phyloP scores from a whole-genome alignment of 352 stramenopile genomes.

The Pythium aristosporum region DNA sequence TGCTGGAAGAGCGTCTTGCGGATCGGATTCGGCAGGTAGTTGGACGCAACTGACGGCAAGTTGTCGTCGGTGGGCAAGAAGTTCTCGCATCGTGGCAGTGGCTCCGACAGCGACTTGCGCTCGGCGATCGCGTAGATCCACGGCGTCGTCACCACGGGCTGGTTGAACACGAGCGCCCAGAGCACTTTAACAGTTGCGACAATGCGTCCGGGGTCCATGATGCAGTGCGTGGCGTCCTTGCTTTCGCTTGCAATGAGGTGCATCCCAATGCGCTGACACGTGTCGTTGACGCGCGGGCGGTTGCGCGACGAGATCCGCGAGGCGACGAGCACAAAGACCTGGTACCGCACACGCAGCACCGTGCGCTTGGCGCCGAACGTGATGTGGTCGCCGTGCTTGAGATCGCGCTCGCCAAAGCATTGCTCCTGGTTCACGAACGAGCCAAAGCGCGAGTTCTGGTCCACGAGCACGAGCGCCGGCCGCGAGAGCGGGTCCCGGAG shows the following conservation, averaged over 20 bases:
- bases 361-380: conserved; percentile 85
- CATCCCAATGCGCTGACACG: conserved; percentile 81
- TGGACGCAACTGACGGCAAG: conserved; percentile 53
- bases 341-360: conserved; percentile 77
- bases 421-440: conserved; percentile 86
- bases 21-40: conserved; percentile 73
- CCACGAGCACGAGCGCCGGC: conserved; percentile 68
- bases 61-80: conserved; percentile 64
- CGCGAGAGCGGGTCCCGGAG: conserved; percentile 53
- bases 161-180: conserved; percentile 84
- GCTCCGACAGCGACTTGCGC: conserved; percentile 70
- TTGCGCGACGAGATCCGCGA: conserved; percentile 68
- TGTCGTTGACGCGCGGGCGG: conserved; percentile 62
- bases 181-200: conserved; percentile 85
- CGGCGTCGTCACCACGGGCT: conserved; percentile 75
- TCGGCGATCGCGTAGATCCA: conserved; percentile 81
- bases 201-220: conserved; percentile 81
- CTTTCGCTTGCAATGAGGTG: conserved; percentile 59
- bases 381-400: conserved; percentile 71
- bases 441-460: conserved; percentile 83
- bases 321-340: conserved; percentile 75
- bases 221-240: conserved; percentile 77
- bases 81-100: conserved; percentile 72
- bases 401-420: conserved; percentile 39
- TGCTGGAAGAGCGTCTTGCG: conserved; percentile 75